A percentile compares a stretch with the other conserved stretches of the same genome.
These are phyloP conservation scores for Hypomyces perniciosus DNA, from an alignment of 2,329 filamentous ascomycete species.

Conservation along the genomic window DNA sequence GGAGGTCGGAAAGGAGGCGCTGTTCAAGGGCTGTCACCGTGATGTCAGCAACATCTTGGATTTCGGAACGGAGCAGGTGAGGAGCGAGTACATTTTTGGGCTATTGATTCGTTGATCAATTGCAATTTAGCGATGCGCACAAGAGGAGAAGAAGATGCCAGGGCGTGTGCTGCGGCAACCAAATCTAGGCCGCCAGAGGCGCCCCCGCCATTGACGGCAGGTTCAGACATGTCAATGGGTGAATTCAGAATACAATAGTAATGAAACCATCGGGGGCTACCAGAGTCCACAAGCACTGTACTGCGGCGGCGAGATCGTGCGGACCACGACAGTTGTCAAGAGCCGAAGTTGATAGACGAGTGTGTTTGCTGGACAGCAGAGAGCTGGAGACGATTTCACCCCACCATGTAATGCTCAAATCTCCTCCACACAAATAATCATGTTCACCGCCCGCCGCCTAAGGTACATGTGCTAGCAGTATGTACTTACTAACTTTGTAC, in stretches of 20 bases:
- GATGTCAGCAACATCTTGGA: slow-evolving; percentile 15
- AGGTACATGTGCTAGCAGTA: no score
- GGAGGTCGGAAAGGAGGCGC: slow-evolving; percentile 47
- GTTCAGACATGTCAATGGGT: slow-evolving; percentile 31
- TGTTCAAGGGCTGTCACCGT: slow-evolving; percentile 38
- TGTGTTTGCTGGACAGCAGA: no score
- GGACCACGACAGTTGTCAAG: no score
- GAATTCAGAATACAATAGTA: slow-evolving; percentile 17
- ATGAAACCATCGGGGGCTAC: slow-evolving; percentile 31
- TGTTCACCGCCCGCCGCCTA: no score
- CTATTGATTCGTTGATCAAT: slow-evolving; percentile 50
- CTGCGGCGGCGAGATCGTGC: no score
- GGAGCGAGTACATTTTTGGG: slow-evolving; percentile 42
- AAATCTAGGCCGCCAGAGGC: slow-evolving; percentile 42
- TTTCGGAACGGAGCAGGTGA: slow-evolving; percentile 6
- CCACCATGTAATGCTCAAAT: no score
- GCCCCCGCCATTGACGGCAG: slow-evolving; percentile 37
- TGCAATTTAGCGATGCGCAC: slow-evolving; percentile 50
- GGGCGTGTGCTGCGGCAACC: slow-evolving; percentile 40
- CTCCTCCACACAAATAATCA: no score
- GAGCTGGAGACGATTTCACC: no score
- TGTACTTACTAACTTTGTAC: no score
- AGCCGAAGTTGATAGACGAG: no score
- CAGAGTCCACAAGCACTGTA: not conserved
- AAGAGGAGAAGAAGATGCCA: slow-evolving; percentile 58